Evolutionary conservation across 2,329 filamentous ascomycete species (phyloP).

Genomic region (Hymenoscyphus linearis): DNA sequence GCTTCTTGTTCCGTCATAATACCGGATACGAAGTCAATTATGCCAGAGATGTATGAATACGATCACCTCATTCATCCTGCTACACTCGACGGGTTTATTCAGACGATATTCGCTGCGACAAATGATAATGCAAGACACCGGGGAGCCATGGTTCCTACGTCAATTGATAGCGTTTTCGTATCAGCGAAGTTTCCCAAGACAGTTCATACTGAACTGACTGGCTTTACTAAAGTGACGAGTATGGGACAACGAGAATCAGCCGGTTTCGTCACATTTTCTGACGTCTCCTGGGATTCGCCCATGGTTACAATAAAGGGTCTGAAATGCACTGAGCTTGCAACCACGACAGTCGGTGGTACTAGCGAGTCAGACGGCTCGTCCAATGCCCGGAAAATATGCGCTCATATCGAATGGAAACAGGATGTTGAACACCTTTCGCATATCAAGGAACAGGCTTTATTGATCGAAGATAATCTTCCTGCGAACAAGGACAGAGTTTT

Average conservation of each 20-base stretch:
- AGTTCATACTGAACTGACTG: not conserved
- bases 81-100: not conserved
- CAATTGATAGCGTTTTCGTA: not conserved
- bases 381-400: too few species aligned
- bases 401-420: too few species aligned
- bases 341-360: too few species aligned
- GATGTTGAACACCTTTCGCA: too few species aligned
- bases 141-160: not conserved
- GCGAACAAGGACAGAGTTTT: too few species aligned
- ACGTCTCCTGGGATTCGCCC: not conserved
- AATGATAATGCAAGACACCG: not conserved
- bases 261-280: not conserved
- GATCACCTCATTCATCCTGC: slow-evolving; percentile 1
- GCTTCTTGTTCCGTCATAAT: not conserved
- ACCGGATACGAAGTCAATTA: not conserved
- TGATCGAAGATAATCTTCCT: too few species aligned
- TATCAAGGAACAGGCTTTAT: too few species aligned
- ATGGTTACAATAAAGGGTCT: not conserved
- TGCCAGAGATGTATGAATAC: not conserved
- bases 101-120: not conserved
- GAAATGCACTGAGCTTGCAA: too few species aligned
- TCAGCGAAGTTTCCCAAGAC: slow-evolving; percentile 1
- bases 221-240: too few species aligned
- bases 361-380: too few species aligned
- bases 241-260: too few species aligned